Base-by-base conservation (phyloP, 371 early-diverging fungal species). In the Modicella reniformis region DNA sequence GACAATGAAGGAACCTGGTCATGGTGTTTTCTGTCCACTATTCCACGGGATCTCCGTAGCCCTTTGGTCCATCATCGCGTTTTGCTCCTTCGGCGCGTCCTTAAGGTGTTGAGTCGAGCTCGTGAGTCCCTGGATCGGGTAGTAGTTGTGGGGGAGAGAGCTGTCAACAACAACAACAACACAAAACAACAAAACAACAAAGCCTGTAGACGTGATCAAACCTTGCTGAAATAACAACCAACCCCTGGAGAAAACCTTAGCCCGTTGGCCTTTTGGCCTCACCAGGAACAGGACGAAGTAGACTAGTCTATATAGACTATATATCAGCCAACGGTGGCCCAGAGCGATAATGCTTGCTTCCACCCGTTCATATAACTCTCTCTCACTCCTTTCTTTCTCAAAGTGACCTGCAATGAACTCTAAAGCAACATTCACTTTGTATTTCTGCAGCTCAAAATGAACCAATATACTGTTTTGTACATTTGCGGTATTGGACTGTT, bases 81-180 rank as follows among this genome's bases (percentile, higher is more conserved):
- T 48, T 30, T n/a, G 56, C 55, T 56, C 33, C n/a, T 48, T 64
- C 54, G 26, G 54, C n/a, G 41, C 51, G 23, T 23, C 30, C 28
- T 62, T 62, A 54, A 62, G 63, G 63, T 62, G 63, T 62, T 62
- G 63, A 2, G 30, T 40, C 2, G 63, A 62, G 63, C 40, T 1
- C 40, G 37, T 6, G 37, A 8, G 13, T 13, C 6, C 13, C 37
- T 37, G 8, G 37, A 37, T 13, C 37, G 37, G 37, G 6, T 37
- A 13, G 37, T 13, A 37, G 13, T 8, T 8, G 13, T 8, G 13
- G 37, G 37, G 13, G 13, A 37, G 37, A 13, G 37, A 37, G 37
- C 6, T 6, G 13, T 6, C 13, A 13, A 6, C 37, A 37, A 37
- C 37, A 37, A 37, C n/a, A n/a, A n/a, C n/a, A n/a, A n/a, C n/a